Evolutionary conservation across 2,329 filamentous ascomycete species (phyloP), one percentile per base, ranked within the genome.

Genomic region (Escovopsis sp.): DNA sequence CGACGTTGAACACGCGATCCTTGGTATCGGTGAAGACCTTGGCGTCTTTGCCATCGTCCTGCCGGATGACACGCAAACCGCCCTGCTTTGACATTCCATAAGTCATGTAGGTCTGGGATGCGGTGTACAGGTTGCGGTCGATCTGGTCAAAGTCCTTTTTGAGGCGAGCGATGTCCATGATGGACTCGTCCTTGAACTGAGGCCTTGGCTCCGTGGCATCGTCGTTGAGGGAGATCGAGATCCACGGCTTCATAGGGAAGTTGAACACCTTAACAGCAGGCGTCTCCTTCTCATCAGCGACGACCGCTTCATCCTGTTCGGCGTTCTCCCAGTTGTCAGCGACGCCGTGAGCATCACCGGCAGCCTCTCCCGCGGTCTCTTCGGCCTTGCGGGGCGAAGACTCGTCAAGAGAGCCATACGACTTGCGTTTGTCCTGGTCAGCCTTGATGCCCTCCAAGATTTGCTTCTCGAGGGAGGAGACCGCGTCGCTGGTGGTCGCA

Each of bases 141-240:
- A 95, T 81, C 64, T 96, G 91, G 56, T 98, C 91, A 53, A 96
- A 96, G 5, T 94, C 87, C 65, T 96, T 96, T 71, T 94, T 94
- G 48, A 96, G 71, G 44, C 87, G 78, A 40, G 91, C 89, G 56
- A 98, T 91, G 52, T 94, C 86, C 69, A 94, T 84, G 52, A 94
- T 79, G 35, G 81, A 74, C 50, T 89, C 82, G 43, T 85, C 77
- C 32, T 81, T 79, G 59, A 96, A 80, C 39, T 70, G 63, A 4
- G 80, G 71, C 13, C 74, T 72, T 24, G 70, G 59, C 44, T 76
- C 68, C 12, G 72, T 62, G 45, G 70, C 62, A 46, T 70, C 61
- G 48, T 74, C 66, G 57, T 76, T 68, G 52, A 96, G 74, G 11
- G 76, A 79, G 56, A 98, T 91, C 15, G 88, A 83, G 49, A 94